Conservation (phyloP, 495 filamentous ascomycete species). For the Glutinoglossum americanum region DNA sequence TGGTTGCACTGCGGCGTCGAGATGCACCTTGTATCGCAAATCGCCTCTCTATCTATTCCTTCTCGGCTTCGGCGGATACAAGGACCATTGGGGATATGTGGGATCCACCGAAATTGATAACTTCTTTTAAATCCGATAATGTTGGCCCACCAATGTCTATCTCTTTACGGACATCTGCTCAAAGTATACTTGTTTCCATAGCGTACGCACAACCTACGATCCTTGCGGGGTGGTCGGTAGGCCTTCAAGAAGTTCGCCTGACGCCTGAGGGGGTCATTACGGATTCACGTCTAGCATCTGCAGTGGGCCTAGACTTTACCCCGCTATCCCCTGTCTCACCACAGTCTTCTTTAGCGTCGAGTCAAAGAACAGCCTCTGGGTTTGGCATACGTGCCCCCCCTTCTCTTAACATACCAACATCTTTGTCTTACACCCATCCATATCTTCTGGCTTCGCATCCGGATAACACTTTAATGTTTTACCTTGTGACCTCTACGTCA, state of each 20-base stretch:
- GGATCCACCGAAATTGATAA: slow-evolving; percentile 36
- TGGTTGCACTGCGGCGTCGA: slow-evolving; percentile 37
- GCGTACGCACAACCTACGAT: slow-evolving; percentile 60
- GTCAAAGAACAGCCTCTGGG: slow-evolving; percentile 4
- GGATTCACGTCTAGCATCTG: slow-evolving; percentile 31
- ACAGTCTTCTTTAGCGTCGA: not conserved
- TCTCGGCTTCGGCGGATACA: slow-evolving; percentile 13
- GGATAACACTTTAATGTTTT: slow-evolving; percentile 82
- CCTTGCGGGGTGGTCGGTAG: slow-evolving; percentile 61
- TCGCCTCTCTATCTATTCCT: slow-evolving; percentile 50
- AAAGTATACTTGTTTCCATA: slow-evolving; percentile 51
- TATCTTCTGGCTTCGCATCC: slow-evolving; percentile 75
- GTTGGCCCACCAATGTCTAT: slow-evolving; percentile 59
- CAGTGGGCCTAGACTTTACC: slow-evolving; percentile 20
- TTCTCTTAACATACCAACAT: slow-evolving; percentile 31
- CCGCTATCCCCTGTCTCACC: slow-evolving; percentile 10
- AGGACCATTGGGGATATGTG: slow-evolving; percentile 3
- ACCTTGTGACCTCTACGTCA: slow-evolving; percentile 57
- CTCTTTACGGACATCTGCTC: slow-evolving; percentile 40
- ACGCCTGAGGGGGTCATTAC: slow-evolving; percentile 27
- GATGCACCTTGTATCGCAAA: slow-evolving; percentile 32
- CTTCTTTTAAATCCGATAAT: slow-evolving; percentile 64
- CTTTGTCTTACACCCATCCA: slow-evolving; percentile 71
- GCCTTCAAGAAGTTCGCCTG: slow-evolving; percentile 70
- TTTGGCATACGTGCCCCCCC: slow-evolving; percentile 8